These are phyloP conservation scores for Heliamphora pulchella DNA, from an alignment of 179 eudicot species.

Conservation along the genomic window DNA sequence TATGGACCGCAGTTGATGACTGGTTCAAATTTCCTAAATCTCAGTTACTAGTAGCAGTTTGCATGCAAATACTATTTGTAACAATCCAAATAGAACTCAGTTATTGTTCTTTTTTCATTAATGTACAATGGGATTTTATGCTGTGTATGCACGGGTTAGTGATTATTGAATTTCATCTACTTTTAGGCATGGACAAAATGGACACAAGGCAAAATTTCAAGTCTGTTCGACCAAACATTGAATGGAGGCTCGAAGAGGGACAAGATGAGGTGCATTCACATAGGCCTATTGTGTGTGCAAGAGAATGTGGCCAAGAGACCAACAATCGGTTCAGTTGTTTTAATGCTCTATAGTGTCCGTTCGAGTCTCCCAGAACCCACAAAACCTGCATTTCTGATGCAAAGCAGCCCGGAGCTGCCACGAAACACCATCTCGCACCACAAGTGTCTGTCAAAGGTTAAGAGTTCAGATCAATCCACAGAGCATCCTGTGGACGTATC, in stretches of 20 bases:
- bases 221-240: neutral
- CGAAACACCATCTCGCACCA: no score
- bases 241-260: neutral
- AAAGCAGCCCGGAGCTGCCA: neutral
- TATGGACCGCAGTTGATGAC: no score
- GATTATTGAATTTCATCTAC: neutral
- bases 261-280: slow-evolving; percentile 9
- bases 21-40: no score
- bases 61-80: no score
- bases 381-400: slow-evolving; percentile 2
- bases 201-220: slow-evolving; percentile 7
- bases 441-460: neutral
- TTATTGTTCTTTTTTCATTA: no score
- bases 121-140: neutral
- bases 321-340: slow-evolving; percentile 5
- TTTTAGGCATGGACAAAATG: slow-evolving; percentile 13
- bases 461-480: neutral
- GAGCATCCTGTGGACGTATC: neutral
- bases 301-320: slow-evolving; percentile 13
- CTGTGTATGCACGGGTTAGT: neutral
- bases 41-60: no score
- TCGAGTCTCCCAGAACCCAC: slow-evolving; percentile 3
- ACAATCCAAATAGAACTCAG: no score
- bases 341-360: neutral
- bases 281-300: slow-evolving; percentile 12